Evolutionary conservation across 768 basidiomycete genomes (phyloP).

Genomic region (Russula sp.): DNA sequence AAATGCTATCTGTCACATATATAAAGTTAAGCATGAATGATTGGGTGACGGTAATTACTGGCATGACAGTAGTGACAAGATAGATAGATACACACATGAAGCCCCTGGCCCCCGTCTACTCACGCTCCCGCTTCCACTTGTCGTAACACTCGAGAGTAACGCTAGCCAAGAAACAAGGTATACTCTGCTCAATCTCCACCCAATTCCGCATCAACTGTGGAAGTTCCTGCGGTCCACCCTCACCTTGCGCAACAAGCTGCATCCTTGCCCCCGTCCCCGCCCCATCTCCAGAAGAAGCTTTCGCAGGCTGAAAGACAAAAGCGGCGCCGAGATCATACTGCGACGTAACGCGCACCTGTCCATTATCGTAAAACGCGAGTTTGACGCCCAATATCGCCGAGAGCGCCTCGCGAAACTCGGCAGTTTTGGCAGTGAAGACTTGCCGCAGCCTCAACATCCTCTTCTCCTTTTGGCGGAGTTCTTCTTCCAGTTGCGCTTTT

Average conservation of each 20-base stretch:
- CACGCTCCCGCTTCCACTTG: conserved; percentile 49
- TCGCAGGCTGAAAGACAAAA: conserved; percentile 76
- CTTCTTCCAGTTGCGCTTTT: conserved; percentile 62
- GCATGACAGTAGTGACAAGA: too few species aligned
- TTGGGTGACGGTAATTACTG: too few species aligned
- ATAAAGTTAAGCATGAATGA: not conserved
- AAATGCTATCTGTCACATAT: not conserved
- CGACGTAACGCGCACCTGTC: conserved; percentile 86
- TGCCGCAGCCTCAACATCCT: conserved; percentile 75
- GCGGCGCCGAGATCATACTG: conserved; percentile 83
- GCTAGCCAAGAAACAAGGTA: conserved; percentile 86
- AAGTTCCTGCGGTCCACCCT: conserved; percentile 70
- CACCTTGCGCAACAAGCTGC: conserved; percentile 72
- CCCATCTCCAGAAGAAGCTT: conserved; percentile 28
- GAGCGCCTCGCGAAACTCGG: conserved; percentile 90
- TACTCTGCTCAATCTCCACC: conserved; percentile 82
- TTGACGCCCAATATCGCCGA: conserved; percentile 88
- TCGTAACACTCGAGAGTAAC: conserved; percentile 88
- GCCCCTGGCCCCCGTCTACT: too few species aligned
- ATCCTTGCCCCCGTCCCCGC: conserved; percentile 45
- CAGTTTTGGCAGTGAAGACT: conserved; percentile 81
- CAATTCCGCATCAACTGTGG: conserved; percentile 78
- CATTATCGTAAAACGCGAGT: conserved; percentile 87
- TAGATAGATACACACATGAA: not conserved
- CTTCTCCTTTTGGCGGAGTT: conserved; percentile 76